Evolutionary conservation across 2,329 filamentous ascomycete species (phyloP).

Genomic region (Aspergillus pseudoviridinutans): DNA sequence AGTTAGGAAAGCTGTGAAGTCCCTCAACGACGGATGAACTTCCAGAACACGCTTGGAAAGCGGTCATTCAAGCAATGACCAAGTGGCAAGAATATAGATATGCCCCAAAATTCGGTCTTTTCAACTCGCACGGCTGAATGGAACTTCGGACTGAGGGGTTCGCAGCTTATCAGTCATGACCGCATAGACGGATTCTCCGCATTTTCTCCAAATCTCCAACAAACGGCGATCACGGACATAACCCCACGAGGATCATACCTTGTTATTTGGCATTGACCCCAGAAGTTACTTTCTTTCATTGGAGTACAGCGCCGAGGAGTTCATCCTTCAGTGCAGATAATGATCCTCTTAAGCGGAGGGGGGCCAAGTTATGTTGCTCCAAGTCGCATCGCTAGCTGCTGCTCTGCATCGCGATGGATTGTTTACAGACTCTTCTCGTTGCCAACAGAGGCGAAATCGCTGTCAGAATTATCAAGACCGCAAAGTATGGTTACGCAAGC

Average conservation of each 20-base stretch:
- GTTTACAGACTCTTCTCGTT: conserved; percentile 51
- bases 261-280: background rate
- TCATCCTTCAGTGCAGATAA: background rate
- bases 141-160: background rate
- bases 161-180: background rate
- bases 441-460: conserved; percentile 61
- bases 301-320: conserved; percentile 1
- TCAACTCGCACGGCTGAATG: background rate
- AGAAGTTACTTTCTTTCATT: background rate
- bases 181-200: background rate
- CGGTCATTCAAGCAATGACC: no score
- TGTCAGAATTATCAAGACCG: conserved; percentile 50
- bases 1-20: background rate
- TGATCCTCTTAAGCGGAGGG: background rate
- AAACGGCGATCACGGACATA: background rate
- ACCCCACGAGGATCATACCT: background rate
- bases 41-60: background rate
- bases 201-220: conserved; percentile 4
- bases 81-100: background rate
- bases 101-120: background rate
- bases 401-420: conserved; percentile 24
- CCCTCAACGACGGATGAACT: background rate
- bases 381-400: background rate
- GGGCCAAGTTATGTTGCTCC: background rate
- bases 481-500: conserved; percentile 29